Evolutionary conservation across 352 stramenopile species (phyloP).

Genomic region (Stramenopiles sp.): DNA sequence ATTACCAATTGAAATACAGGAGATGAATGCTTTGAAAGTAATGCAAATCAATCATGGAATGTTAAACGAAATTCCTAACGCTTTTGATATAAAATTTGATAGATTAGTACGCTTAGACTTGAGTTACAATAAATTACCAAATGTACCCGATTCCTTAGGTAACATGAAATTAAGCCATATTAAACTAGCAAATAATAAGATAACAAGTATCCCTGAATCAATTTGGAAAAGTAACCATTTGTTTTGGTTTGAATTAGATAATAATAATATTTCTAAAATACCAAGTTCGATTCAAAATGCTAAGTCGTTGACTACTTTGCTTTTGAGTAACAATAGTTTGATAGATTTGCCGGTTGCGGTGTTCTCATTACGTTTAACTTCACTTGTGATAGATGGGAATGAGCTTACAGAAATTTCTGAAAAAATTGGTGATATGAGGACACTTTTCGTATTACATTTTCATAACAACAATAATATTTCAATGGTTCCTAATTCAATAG

Average conservation of each 20-base stretch:
- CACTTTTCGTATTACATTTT: not conserved
- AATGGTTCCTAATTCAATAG: not conserved
- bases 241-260: not conserved
- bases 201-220: not conserved
- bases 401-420: not conserved
- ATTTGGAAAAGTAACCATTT: not conserved
- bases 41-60: slow-evolving; percentile 3
- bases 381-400: not conserved
- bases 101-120: not conserved
- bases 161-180: not conserved
- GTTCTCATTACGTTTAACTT: not conserved
- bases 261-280: slow-evolving; percentile 8
- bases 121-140: not conserved
- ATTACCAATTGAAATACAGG: not conserved
- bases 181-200: slow-evolving; percentile 7
- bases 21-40: not conserved
- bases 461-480: not conserved
- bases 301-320: not conserved
- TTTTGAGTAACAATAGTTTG: slow-evolving; percentile 1
- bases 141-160: not conserved
- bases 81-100: not conserved
- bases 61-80: not conserved
- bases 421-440: not conserved
- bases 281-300: not conserved
- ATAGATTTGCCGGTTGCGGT: not conserved